These are phyloP conservation scores for Austroboletus eburneus DNA, from an alignment of 768 basidiomycete species.

Conservation along the genomic window DNA sequence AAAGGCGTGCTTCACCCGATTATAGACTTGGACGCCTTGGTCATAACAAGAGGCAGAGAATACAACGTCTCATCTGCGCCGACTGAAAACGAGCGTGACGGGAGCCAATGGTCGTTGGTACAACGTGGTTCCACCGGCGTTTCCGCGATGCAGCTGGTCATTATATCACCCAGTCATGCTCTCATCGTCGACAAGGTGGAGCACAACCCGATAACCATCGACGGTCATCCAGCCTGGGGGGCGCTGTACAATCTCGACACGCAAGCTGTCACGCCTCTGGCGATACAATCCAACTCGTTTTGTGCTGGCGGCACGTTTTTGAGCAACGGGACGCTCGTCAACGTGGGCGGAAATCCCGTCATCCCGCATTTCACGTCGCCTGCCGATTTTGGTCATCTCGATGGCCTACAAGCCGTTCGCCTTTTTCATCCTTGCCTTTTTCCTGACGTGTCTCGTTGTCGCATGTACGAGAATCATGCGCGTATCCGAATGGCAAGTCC, in stretches of 20 bases:
- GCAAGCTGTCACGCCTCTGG: slow-evolving; percentile 56
- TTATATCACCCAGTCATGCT: slow-evolving; percentile 67
- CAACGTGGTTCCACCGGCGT: slow-evolving; percentile 73
- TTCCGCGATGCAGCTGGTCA: slow-evolving; percentile 69
- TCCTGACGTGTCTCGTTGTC: slow-evolving; percentile 45
- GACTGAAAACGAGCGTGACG: not conserved
- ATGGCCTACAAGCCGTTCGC: slow-evolving; percentile 72
- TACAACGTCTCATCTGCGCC: not conserved
- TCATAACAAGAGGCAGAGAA: slow-evolving; percentile 48
- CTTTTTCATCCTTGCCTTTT: slow-evolving; percentile 64
- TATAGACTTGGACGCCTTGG: slow-evolving; percentile 62
- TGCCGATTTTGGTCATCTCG: slow-evolving; percentile 70
- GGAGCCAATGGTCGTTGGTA: slow-evolving; percentile 48
- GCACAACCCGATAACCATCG: slow-evolving; percentile 71
- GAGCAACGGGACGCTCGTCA: slow-evolving; percentile 71
- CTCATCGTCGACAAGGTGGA: slow-evolving; percentile 82
- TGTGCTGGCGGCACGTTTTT: slow-evolving; percentile 81
- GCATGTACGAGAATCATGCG: slow-evolving; percentile 60
- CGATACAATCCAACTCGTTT: slow-evolving; percentile 77
- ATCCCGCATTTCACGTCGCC: slow-evolving; percentile 58
- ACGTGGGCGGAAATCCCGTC: slow-evolving; percentile 80
- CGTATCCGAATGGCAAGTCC: slow-evolving; percentile 69
- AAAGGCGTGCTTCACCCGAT: slow-evolving; percentile 32
- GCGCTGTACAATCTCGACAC: slow-evolving; percentile 68
- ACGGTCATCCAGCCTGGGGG: slow-evolving; percentile 79